Percentiles rank a stretch among this genome's conserved stretches.
These are phyloP conservation scores for Berkeleyomyces rouxiae DNA, from an alignment of 2,329 filamentous ascomycete species.

Conservation along the genomic window DNA sequence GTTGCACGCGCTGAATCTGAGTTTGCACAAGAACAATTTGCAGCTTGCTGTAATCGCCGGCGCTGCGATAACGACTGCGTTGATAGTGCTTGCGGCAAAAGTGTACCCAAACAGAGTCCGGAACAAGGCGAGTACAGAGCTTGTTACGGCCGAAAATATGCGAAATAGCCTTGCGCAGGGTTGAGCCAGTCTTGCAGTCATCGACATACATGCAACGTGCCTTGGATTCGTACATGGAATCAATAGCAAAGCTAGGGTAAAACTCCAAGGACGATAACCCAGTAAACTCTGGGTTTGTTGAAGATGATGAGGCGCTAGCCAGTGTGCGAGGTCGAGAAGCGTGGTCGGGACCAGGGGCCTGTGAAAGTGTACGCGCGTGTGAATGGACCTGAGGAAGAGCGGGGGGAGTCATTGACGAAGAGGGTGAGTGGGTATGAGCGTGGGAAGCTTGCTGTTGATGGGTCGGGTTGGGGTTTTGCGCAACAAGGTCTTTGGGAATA, in stretches of 20 bases:
- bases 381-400: neutral
- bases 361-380: neutral
- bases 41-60: conserved; percentile 39
- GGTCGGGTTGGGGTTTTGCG: neutral
- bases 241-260: conserved; percentile 12
- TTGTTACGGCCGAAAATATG: conserved; percentile 78
- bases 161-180: conserved; percentile 58
- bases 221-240: conserved; percentile 13
- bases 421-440: neutral
- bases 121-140: conserved; percentile 53
- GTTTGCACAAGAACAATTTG: conserved; percentile 48
- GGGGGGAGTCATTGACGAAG: neutral
- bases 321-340: neutral
- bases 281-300: conserved; percentile 1
- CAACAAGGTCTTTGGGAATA: conserved; percentile 12
- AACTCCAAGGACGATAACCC: conserved; percentile 11
- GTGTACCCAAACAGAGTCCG: conserved; percentile 53
- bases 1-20: conserved; percentile 45
- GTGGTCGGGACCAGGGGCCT: neutral
- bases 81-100: conserved; percentile 76
- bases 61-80: conserved; percentile 52
- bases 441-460: neutral
- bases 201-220: conserved; percentile 14
- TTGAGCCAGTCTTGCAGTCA: conserved; percentile 42
- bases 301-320: neutral